Percentiles rank a stretch among this genome's conserved stretches.
Evolutionary conservation across 495 filamentous ascomycete species (phyloP).

Genomic region (Viridothelium virens): DNA sequence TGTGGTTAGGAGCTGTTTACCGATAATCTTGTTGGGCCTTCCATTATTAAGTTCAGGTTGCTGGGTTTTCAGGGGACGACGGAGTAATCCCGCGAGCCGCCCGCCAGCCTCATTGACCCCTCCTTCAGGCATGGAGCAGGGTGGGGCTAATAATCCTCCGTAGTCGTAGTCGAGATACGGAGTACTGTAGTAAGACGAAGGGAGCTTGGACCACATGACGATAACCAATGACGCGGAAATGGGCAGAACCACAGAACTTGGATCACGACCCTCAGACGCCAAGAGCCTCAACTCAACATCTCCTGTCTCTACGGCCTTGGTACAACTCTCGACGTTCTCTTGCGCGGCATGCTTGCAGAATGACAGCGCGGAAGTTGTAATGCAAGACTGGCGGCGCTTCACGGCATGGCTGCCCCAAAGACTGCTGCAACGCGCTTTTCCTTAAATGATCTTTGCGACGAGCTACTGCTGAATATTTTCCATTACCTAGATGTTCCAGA

Average conservation of each 20-base stretch:
- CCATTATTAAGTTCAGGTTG: not conserved
- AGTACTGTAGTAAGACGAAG: not conserved
- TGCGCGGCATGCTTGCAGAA: not conserved
- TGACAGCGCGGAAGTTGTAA: not conserved
- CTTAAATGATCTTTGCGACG: constrained; percentile 25
- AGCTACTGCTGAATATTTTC: constrained; percentile 69
- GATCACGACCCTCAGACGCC: not conserved
- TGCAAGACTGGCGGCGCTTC: not conserved
- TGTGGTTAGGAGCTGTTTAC: not conserved
- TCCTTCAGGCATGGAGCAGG: too few relatives aligned
- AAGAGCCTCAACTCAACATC: not conserved
- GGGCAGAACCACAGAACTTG: not conserved
- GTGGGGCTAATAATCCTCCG: too few relatives aligned
- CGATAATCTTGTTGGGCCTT: not conserved
- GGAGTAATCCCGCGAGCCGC: not conserved
- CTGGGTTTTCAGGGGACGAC: not conserved
- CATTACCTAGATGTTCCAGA: constrained; percentile 49
- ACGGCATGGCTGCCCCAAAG: constrained; percentile 3
- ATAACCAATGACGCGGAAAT: not conserved
- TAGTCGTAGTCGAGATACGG: too few relatives aligned
- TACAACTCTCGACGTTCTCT: not conserved
- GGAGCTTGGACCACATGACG: constrained; percentile 9
- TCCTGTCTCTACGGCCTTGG: not conserved
- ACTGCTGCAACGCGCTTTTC: not conserved
- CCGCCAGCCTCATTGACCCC: too few relatives aligned